Conservation (phyloP, 108 stramenopile species). For the Aurantiochytrium sp. region DNA sequence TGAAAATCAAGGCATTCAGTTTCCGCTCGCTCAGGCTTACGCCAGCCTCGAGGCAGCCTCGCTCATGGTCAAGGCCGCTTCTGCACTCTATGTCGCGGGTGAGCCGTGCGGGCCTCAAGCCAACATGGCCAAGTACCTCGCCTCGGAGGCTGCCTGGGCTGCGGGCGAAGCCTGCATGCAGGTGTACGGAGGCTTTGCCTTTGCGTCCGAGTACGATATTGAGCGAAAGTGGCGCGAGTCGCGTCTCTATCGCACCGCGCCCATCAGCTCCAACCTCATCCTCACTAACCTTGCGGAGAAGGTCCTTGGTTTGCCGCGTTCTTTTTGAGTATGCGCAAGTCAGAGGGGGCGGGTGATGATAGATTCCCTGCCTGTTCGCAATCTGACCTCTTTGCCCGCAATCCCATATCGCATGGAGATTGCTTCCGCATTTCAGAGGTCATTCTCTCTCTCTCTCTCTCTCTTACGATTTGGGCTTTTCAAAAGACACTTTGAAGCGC, state of each 20-base stretch:
- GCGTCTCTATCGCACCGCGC: background rate
- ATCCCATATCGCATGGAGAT: too few species aligned
- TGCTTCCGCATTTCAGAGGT: too few species aligned
- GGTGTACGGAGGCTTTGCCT: background rate
- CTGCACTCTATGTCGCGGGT: slow-evolving; percentile 10
- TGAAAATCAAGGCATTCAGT: background rate
- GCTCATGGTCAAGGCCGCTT: background rate
- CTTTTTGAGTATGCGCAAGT: background rate
- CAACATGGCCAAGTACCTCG: slow-evolving; percentile 16
- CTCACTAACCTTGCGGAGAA: background rate
- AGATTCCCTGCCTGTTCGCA: too few species aligned
- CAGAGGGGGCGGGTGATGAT: too few species aligned
- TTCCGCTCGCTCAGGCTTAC: background rate
- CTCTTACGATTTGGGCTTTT: too few species aligned
- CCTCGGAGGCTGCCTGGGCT: slow-evolving; percentile 1
- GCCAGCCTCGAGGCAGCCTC: background rate
- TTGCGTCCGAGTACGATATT: background rate
- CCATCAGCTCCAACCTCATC: background rate
- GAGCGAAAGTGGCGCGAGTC: slow-evolving; percentile 13
- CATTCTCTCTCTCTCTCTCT: too few species aligned
- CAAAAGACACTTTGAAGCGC: too few species aligned
- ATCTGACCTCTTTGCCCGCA: too few species aligned
- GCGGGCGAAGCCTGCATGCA: slow-evolving; percentile 19
- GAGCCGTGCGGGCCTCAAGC: background rate
- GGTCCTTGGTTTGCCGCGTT: background rate